Evolutionary conservation across 2,329 filamentous ascomycete species (phyloP).

Genomic region (Dactylellina drechsleri): DNA sequence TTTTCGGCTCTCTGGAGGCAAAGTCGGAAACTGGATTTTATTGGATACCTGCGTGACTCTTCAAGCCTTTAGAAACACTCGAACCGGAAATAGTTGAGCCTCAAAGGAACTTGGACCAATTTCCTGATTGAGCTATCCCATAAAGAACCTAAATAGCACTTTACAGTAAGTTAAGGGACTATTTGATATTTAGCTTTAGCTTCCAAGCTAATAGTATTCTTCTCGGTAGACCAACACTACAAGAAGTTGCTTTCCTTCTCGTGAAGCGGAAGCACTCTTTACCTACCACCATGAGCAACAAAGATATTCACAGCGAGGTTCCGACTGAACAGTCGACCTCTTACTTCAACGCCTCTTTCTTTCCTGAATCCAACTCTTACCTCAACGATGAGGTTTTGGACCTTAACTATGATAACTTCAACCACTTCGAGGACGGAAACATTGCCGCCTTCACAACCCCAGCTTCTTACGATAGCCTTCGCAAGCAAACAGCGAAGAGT

Average conservation of each 20-base stretch:
- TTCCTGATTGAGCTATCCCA: not conserved
- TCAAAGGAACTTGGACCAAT: not conserved
- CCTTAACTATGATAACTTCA: conserved; percentile 29
- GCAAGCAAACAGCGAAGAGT: conserved; percentile 38
- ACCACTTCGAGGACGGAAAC: conserved; percentile 37
- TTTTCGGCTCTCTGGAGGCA: conserved; percentile 25
- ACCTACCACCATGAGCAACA: conserved; percentile 47
- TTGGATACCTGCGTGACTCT: conserved; percentile 16
- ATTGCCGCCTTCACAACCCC: conserved; percentile 38
- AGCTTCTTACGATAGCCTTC: conserved; percentile 43
- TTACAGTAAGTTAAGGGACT: conserved; percentile 17
- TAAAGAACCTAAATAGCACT: conserved; percentile 26
- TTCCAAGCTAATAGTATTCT: not conserved
- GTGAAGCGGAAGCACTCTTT: conserved; percentile 4
- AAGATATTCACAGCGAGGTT: conserved; percentile 46
- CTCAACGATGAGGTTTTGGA: conserved; percentile 33
- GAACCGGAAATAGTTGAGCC: not conserved
- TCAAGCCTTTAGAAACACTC: no score
- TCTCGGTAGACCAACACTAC: not conserved
- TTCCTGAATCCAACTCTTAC: conserved; percentile 43
- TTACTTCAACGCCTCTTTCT: conserved; percentile 54
- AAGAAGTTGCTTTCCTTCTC: conserved; percentile 19
- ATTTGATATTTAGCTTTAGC: conserved; percentile 5
- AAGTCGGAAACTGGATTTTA: not conserved
- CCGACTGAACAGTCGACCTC: conserved; percentile 50